Base-by-base conservation (phyloP, 169 alveolate genomes). In the Plasmodium falciparum region DNA sequence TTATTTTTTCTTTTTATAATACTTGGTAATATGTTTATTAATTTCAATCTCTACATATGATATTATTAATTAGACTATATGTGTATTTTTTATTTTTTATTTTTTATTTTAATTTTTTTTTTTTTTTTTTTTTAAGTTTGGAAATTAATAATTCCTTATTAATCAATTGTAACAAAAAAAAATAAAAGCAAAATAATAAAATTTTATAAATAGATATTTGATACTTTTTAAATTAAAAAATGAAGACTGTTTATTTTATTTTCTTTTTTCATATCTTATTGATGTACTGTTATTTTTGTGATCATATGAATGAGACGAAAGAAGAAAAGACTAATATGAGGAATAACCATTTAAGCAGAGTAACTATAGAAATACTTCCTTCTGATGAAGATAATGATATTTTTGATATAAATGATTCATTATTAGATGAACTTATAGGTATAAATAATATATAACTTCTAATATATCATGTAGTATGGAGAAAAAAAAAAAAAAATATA, bases 281-380 rank as follows among this genome's bases (percentile, higher is more conserved):
- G 29, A 20, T 65, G 15, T 8, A 11, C 43, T 17, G 45, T 26
- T 76, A 69, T 56, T 69, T 39, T 13, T 26, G 69, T 49, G 24
- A 54, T 33, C 1, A 39, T 17, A 54, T 5, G 5, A 76, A 45
- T 49, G 45, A 62, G 12, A 70, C 62, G 12, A 67, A n/a, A 26
- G 89, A 52, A 56, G 50, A 74, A 61, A 63, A 74, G 13, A 45
- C 13, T 3, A 66, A 26, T n/a, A 29, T 50, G 39, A 63, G 20
- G 29, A 76, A 49, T 33, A 54, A 43, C 12, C 12, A 7, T 56
- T 29, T 29, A 29, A 70, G 73, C 33, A 39, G 12, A 26, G 75
- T 76, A 76, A 76, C 89, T 56, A 76, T 76, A 63, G 89, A 76
- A 63, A 43, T 76, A 39, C 75, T 76, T n/a, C 89, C 89, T 8